A percentile compares a stretch with the other conserved stretches of the same genome.
These are phyloP conservation scores for Mycena amicta DNA, from an alignment of 768 basidiomycete species.

Conservation along the genomic window DNA sequence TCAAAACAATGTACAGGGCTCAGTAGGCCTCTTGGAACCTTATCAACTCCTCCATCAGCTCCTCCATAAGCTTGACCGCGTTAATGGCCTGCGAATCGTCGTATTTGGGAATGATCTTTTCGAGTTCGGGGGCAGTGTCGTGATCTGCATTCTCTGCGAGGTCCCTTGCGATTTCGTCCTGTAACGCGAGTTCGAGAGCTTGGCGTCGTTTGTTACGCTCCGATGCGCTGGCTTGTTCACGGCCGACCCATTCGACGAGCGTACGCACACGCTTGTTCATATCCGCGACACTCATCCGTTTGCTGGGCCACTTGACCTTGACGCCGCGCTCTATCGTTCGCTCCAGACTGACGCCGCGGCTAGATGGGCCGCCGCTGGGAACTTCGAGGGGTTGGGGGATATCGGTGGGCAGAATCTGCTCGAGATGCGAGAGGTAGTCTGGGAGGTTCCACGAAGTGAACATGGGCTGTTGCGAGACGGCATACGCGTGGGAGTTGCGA, in stretches of 20 bases:
- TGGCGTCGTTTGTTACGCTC: constrained; percentile 72
- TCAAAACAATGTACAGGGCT: constrained; percentile 12
- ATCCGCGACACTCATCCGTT: constrained; percentile 94
- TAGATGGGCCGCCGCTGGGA: constrained; percentile 39
- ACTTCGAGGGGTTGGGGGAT: constrained; percentile 76
- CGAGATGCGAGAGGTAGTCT: constrained; percentile 88
- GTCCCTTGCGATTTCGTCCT: constrained; percentile 30
- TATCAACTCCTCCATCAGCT: constrained; percentile 87
- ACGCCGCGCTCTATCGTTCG: constrained; percentile 74
- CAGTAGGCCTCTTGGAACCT: constrained; percentile 87
- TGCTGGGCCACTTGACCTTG: constrained; percentile 91
- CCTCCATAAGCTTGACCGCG: constrained; percentile 88
- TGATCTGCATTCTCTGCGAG: constrained; percentile 16
- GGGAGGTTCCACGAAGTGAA: constrained; percentile 90
- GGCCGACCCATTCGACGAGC: constrained; percentile 91
- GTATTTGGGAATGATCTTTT: constrained; percentile 19
- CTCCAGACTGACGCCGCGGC: constrained; percentile 57
- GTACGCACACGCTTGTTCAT: constrained; percentile 95
- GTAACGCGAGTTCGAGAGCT: constrained; percentile 61
- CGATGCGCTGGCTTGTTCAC: constrained; percentile 77
- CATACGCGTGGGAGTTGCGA: constrained; percentile 79
- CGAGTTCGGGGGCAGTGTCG: constrained; percentile 24
- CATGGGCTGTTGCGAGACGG: constrained; percentile 74
- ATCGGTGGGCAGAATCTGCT: constrained; percentile 78
- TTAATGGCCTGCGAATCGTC: constrained; percentile 28